Evolutionary conservation across 257 asterid species (phyloP).

Genomic region (Solanum chaucha): DNA sequence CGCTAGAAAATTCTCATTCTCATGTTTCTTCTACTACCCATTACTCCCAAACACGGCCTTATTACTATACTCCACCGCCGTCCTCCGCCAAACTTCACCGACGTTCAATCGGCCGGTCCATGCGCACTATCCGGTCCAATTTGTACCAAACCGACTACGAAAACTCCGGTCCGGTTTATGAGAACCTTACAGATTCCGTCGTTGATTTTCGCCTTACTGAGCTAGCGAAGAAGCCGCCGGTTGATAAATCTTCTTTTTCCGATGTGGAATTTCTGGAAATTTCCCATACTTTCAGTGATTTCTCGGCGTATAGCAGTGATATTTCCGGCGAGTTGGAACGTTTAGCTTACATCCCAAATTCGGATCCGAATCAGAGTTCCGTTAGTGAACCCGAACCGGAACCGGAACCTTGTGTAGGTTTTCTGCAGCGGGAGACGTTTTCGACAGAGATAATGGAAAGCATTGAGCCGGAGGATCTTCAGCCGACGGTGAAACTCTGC

Average conservation of each 20-base stretch:
- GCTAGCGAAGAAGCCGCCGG: constrained; percentile 34
- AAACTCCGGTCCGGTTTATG: constrained; percentile 22
- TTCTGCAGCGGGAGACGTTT: constrained; percentile 19
- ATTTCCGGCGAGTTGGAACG: constrained; percentile 90
- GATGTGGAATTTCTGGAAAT: constrained; percentile 40
- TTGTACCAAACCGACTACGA: constrained; percentile 28
- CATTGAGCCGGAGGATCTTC: constrained; percentile 85
- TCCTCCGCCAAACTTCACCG: constrained; percentile 7
- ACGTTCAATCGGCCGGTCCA: constrained; percentile 36
- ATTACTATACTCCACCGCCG: constrained; percentile 26
- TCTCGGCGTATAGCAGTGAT: constrained; percentile 83
- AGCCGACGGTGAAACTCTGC: constrained; percentile 78
- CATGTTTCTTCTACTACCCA: constrained; percentile 1
- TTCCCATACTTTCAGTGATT: constrained; percentile 66
- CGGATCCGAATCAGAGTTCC: constrained; percentile 10
- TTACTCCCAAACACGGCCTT: constrained; percentile 7
- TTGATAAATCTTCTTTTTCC: constrained; percentile 19
- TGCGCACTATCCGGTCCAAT: constrained; percentile 52
- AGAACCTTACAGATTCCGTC: constrained; percentile 59
- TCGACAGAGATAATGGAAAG: constrained; percentile 80
- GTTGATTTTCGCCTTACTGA: constrained; percentile 68
- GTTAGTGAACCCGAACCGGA: constrained; percentile 10
- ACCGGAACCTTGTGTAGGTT: constrained; percentile 28
- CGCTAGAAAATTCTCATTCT: constrained; percentile 19
- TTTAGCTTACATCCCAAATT: constrained; percentile 48